These are phyloP conservation scores for Pseudocercospora vitis DNA, from an alignment of 2,329 filamentous ascomycete genomes.

Conservation along the genomic window DNA sequence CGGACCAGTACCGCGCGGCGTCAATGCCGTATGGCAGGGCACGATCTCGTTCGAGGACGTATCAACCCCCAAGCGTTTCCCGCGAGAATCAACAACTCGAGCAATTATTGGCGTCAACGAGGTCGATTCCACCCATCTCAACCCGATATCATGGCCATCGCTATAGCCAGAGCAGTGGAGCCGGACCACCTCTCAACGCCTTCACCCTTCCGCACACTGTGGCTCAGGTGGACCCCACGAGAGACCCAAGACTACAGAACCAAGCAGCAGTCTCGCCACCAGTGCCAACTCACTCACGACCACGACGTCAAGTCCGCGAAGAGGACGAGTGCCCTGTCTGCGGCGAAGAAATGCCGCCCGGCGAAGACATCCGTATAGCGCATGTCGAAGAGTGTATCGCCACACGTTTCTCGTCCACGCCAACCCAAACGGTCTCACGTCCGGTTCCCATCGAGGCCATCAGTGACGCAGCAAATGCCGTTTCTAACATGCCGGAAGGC, in stretches of 20 bases:
- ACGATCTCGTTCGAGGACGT: not conserved
- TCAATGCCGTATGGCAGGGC: too few relatives aligned
- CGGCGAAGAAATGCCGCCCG: slow-evolving; percentile 66
- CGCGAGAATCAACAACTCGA: not conserved
- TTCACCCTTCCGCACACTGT: not conserved
- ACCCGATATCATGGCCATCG: slow-evolving; percentile 1
- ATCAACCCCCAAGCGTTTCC: not conserved
- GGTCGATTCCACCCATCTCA: not conserved
- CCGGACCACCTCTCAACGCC: not conserved
- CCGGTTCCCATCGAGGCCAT: slow-evolving; percentile 5
- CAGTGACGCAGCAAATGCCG: slow-evolving; percentile 17
- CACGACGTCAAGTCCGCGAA: slow-evolving; percentile 49
- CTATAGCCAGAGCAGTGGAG: slow-evolving; percentile 3
- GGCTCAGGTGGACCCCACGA: not conserved
- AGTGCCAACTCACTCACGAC: not conserved
- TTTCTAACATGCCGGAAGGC: slow-evolving; percentile 19
- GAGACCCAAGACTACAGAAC: not conserved
- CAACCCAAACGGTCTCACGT: slow-evolving; percentile 5
- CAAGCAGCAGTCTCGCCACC: not conserved
- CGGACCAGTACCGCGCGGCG: too few relatives aligned
- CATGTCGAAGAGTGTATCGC: slow-evolving; percentile 45
- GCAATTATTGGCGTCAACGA: not conserved
- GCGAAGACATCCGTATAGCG: slow-evolving; percentile 43
- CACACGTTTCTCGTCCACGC: slow-evolving; percentile 27
- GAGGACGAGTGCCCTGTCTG: slow-evolving; percentile 81